Evolutionary conservation across 2,329 filamentous ascomycete genomes (phyloP).

Genomic region (Trichocomaceae sp.): DNA sequence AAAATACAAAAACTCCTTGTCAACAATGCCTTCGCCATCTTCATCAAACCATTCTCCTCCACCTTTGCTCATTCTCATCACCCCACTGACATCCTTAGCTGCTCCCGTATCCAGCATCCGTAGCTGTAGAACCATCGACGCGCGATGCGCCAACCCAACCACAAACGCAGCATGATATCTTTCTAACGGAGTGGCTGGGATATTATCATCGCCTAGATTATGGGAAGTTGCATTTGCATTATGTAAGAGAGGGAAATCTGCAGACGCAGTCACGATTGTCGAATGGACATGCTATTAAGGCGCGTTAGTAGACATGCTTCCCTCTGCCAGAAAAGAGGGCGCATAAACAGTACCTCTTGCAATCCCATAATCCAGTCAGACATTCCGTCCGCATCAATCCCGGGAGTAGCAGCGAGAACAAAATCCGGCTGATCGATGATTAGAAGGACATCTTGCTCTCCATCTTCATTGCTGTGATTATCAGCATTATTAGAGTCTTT

Average conservation of each 20-base stretch:
- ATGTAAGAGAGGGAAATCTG: constrained; percentile 65
- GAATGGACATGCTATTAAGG: constrained; percentile 53
- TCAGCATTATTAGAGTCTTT: neutral
- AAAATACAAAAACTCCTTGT: constrained; percentile 74
- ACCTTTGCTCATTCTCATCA: constrained; percentile 66
- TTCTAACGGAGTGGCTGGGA: constrained; percentile 55
- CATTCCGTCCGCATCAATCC: constrained; percentile 40
- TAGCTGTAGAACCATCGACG: constrained; percentile 63
- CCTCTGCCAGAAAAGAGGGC: too few relatives aligned
- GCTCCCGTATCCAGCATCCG: constrained; percentile 76
- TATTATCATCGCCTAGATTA: constrained; percentile 28
- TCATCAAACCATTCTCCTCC: constrained; percentile 33
- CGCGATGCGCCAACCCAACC: constrained; percentile 66
- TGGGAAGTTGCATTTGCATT: constrained; percentile 21
- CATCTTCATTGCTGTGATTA: neutral
- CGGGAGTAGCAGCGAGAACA: constrained; percentile 53
- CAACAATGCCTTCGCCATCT: constrained; percentile 32
- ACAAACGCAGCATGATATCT: constrained; percentile 64
- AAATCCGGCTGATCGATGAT: constrained; percentile 62
- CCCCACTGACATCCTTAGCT: constrained; percentile 86
- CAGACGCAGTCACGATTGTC: constrained; percentile 61
- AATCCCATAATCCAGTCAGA: constrained; percentile 53
- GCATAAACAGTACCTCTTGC: constrained; percentile 44
- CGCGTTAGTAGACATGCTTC: neutral
- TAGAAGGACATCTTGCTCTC: constrained; percentile 45